Evolutionary conservation across 495 filamentous ascomycete species (phyloP).

Genomic region (Chaetomidium leptoderma): DNA sequence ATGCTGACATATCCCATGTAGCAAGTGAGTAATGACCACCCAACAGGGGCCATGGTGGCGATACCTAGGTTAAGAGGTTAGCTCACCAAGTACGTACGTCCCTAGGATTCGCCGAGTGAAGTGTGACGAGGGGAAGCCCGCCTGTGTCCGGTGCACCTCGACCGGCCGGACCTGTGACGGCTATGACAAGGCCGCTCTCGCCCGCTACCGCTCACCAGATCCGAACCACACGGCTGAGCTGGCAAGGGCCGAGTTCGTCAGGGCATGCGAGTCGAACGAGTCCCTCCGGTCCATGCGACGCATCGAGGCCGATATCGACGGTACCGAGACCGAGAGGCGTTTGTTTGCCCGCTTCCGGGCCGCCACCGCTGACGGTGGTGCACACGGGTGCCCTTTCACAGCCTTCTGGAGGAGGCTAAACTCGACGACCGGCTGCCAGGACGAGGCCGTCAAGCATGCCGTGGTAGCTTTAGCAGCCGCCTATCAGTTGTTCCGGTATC

Average conservation of each 20-base stretch:
- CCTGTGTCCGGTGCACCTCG: slow-evolving; percentile 40
- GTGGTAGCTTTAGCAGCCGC: slow-evolving; percentile 38
- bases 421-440: slow-evolving; percentile 32
- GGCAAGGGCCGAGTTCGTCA: slow-evolving; percentile 31
- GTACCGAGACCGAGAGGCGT: slow-evolving; percentile 32
- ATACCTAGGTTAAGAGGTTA: background rate
- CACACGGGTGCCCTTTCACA: slow-evolving; percentile 23
- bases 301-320: slow-evolving; percentile 36
- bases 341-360: slow-evolving; percentile 35
- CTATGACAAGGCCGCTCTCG: slow-evolving; percentile 31
- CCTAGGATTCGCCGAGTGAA: slow-evolving; percentile 35
- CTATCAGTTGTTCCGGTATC: slow-evolving; percentile 26
- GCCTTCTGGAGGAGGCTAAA: slow-evolving; percentile 37
- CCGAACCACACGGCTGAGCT: slow-evolving; percentile 22
- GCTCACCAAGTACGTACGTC: background rate
- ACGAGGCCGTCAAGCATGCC: slow-evolving; percentile 40
- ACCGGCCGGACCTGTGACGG: slow-evolving; percentile 43
- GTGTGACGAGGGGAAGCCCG: slow-evolving; percentile 41
- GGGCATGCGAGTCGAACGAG: slow-evolving; percentile 31
- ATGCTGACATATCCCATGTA: slow-evolving; percentile 1
- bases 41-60: background rate
- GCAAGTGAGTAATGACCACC: slow-evolving; percentile 22
- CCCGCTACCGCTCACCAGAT: slow-evolving; percentile 17
- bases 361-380: slow-evolving; percentile 10
- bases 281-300: slow-evolving; percentile 34